Evolutionary conservation across 768 basidiomycete species (phyloP), one percentile per base, ranked within the genome.

Genomic region (Kwoniella mangroviensis): DNA sequence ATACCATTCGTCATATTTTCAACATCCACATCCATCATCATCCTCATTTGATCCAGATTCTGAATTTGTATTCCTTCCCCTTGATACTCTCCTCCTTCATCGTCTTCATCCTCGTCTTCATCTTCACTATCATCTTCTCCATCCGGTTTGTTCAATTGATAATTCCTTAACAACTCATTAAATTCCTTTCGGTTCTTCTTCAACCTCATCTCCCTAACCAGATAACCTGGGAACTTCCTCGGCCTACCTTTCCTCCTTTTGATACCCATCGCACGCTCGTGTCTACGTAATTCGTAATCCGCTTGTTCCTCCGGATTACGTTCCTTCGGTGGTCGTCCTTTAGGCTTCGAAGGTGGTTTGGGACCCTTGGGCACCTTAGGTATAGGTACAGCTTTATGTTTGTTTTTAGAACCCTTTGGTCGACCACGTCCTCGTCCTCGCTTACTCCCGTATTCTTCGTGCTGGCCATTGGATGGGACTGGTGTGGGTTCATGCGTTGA

Each of bases 401-500:
- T 61, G 24, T 64, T 63, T 85, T 92, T 94, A 84, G 91, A 92
- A 76, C 93, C 93, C 83, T 90, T 92, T 70, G 94, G 94, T 74
- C 94, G 89, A 64, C 94, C 94, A 57, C 94, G 88, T 15, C 73
- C 70, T 60, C 58, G 41, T 19, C 40, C 58, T 28, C 73, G 53
- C 85, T 93, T 94, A 42, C 40, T 61, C 42, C 21, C 40, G 40
- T 41, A 45, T 62, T 49, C 58, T 12, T 60, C 58, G 40, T 42
- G 58, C 67, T 22, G 41, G 45, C n/a, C 58, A 64, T 42, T 65
- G 49, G 59, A 42, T 28, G 34, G 34, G 34, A 34, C 34, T 34
- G 19, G 22, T 63, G 21, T 26, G 45, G 21, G 19, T 28, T 51
- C 13, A 13, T 52, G 21, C 40, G 61, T 15, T 12, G 65, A 59